phyloP scores from a whole-genome alignment of 768 basidiomycete species.

The Leccinum longicurvipes region DNA sequence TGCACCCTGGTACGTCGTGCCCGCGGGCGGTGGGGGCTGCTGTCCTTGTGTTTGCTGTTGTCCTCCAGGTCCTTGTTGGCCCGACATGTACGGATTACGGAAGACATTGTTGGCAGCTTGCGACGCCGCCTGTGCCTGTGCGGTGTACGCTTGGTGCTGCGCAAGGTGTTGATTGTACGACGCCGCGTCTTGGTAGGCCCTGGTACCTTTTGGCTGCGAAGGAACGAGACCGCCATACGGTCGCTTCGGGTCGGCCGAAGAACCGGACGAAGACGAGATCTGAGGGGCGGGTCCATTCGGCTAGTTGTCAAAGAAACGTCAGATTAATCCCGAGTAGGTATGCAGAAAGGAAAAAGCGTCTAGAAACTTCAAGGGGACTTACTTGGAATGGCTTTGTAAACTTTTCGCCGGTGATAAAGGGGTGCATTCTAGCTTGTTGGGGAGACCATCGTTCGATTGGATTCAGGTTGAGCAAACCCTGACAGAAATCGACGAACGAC shows the following conservation, averaged over 20 bases:
- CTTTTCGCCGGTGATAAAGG: slow-evolving; percentile 98
- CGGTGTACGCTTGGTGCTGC: slow-evolving; percentile 91
- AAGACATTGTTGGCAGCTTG: slow-evolving; percentile 67
- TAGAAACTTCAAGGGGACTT: slow-evolving; percentile 26
- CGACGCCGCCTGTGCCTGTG: slow-evolving; percentile 73
- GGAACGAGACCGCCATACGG: slow-evolving; percentile 93
- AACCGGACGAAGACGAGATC: slow-evolving; percentile 29
- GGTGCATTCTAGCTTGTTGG: slow-evolving; percentile 92
- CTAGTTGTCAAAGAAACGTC: slow-evolving; percentile 29
- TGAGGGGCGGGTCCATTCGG: slow-evolving; percentile 46
- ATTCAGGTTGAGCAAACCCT: slow-evolving; percentile 90
- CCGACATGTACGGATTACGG: slow-evolving; percentile 79
- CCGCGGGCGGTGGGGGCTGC: slow-evolving; percentile 4
- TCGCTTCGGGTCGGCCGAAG: slow-evolving; percentile 66
- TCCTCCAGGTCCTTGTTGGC: slow-evolving; percentile 38
- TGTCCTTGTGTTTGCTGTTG: slow-evolving; percentile 27
- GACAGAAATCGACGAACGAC: slow-evolving; percentile 97
- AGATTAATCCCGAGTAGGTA: slow-evolving; percentile 4
- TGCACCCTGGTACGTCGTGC: slow-evolving; percentile 24
- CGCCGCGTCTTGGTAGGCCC: slow-evolving; percentile 89
- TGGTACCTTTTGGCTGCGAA: slow-evolving; percentile 79
- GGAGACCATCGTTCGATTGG: slow-evolving; percentile 97
- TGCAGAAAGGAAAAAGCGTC: not conserved
- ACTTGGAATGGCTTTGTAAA: slow-evolving; percentile 85
- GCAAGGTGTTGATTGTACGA: slow-evolving; percentile 92